phyloP scores from a whole-genome alignment of 176 grass and related monocot species.

The Triticum monococcum region DNA sequence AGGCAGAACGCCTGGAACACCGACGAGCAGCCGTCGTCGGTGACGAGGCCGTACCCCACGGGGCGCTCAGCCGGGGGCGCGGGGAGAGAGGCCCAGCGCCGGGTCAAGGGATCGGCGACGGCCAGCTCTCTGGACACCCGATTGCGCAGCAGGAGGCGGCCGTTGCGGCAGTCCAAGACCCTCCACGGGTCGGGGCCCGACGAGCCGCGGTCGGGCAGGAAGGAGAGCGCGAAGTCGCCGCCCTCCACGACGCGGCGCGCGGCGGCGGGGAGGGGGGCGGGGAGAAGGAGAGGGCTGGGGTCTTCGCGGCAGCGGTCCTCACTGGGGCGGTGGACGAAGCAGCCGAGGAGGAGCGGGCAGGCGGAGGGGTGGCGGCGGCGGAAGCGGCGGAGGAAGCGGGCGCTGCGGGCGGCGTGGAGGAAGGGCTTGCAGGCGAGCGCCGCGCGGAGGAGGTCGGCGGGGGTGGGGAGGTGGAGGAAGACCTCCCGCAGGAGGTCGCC shows the following conservation, averaged over 20 bases:
- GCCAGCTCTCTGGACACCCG: neutral
- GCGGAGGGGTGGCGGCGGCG: constrained; percentile 30
- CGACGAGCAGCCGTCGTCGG: constrained; percentile 26
- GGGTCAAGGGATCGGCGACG: constrained; percentile 31
- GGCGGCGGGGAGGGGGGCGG: neutral
- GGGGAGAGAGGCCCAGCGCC: neutral
- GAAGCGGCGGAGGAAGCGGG: constrained; percentile 44
- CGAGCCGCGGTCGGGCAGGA: constrained; percentile 26
- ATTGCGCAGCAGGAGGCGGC: constrained; percentile 32
- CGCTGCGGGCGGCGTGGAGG: constrained; percentile 32
- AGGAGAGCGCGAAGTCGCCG: constrained; percentile 32
- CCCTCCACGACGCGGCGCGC: neutral
- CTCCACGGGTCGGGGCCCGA: constrained; percentile 7
- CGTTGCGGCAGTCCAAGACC: constrained; percentile 42
- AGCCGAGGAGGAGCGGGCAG: constrained; percentile 33
- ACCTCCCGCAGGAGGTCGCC: constrained; percentile 42
- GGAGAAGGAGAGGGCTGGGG: neutral
- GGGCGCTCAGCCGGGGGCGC: neutral
- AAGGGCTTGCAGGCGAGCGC: constrained; percentile 39
- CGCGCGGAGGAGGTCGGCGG: constrained; percentile 26
- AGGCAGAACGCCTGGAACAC: constrained; percentile 27
- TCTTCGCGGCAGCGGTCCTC: neutral
- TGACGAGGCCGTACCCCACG: constrained; percentile 46
- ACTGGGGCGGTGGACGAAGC: neutral
- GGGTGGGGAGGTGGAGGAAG: constrained; percentile 25